Evolutionary conservation across 371 early-diverging fungal genomes (phyloP), one percentile per base, ranked within the genome.

Genomic region (Synchytrium microbalum): DNA sequence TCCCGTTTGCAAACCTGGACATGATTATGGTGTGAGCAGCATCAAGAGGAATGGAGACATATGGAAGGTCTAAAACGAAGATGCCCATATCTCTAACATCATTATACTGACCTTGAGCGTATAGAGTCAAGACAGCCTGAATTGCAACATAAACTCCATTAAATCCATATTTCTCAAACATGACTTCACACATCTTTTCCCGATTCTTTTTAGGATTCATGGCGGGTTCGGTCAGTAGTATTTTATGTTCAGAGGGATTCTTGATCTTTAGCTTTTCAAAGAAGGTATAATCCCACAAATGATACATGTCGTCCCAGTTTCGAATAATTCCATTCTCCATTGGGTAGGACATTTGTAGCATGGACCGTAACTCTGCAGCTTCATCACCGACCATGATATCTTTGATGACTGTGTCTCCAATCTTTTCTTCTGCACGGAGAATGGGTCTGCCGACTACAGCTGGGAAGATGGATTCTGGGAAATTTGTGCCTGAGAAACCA

Each of bases 371-470:
- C 31, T 85, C 88, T 24, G 94, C 90, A 26, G 97, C 98, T 73
- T 98, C 97, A 65, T 92, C 94, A 26, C 98, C 98, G 52, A 96
- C 91, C 89, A 95, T 95, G 69, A 96, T 91, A 72, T 97, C 97
- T 71, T 91, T 92, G 54, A 93, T 81, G 64, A 72, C 66, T 28
- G 75, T 63, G 61, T 93, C 86, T 32, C 90, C 87, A 38, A 88
- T 79, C 60, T 77, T 76, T 67, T 96, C 95, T 75, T 96, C 96
- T 31, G 95, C 95, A 64, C 97, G 93, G 64, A 96, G 81, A 73
- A 95, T 96, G 61, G 98, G 98, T 30, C 97, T 84, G 31, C 97
- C 97, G 2, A 98, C 94, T 1, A 98, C 91, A 33, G 95, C 92
- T 16, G 97, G 96, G 74, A 95, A 96, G 51, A 93, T 92, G 73